These are phyloP conservation scores for Iris macrosiphon DNA, from an alignment of 106 monocot genomes.

Conservation along the genomic window DNA sequence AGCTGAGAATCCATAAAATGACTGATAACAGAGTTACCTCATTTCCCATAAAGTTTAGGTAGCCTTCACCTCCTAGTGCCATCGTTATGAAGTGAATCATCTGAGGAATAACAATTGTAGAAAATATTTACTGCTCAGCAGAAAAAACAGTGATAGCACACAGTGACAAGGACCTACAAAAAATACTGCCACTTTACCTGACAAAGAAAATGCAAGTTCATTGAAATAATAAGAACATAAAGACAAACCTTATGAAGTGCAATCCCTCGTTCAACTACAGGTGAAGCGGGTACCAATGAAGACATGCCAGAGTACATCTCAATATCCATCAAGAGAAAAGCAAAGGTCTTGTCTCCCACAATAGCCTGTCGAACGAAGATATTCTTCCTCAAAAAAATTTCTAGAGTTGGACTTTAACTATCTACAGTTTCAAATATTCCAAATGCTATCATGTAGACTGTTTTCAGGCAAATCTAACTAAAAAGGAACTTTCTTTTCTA, in stretches of 20 bases:
- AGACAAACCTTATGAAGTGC: slow-evolving; percentile 78
- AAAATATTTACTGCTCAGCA: too few relatives aligned
- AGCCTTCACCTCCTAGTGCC: slow-evolving; percentile 93
- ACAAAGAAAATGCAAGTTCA: background rate
- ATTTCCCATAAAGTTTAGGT: slow-evolving; percentile 97
- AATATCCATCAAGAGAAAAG: slow-evolving; percentile 83
- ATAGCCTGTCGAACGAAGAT: slow-evolving; percentile 47
- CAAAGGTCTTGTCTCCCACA: slow-evolving; percentile 88
- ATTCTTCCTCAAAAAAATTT: background rate
- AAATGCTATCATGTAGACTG: background rate
- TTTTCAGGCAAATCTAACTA: too few relatives aligned
- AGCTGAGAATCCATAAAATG: too few relatives aligned
- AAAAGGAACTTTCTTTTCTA: too few relatives aligned
- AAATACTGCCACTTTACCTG: background rate
- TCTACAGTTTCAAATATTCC: background rate
- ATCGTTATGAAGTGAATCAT: slow-evolving; percentile 97
- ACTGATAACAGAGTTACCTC: slow-evolving; percentile 49
- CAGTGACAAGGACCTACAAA: background rate
- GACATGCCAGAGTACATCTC: slow-evolving; percentile 96
- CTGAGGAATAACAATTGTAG: slow-evolving; percentile 30
- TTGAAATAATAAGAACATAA: background rate
- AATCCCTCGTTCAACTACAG: slow-evolving; percentile 76
- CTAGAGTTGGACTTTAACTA: background rate
- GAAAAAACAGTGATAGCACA: background rate
- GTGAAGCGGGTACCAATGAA: slow-evolving; percentile 67